A percentile compares a stretch with the other conserved stretches of the same genome.
Conservation (phyloP, 257 asterid species). For the Petrea volubilis region DNA sequence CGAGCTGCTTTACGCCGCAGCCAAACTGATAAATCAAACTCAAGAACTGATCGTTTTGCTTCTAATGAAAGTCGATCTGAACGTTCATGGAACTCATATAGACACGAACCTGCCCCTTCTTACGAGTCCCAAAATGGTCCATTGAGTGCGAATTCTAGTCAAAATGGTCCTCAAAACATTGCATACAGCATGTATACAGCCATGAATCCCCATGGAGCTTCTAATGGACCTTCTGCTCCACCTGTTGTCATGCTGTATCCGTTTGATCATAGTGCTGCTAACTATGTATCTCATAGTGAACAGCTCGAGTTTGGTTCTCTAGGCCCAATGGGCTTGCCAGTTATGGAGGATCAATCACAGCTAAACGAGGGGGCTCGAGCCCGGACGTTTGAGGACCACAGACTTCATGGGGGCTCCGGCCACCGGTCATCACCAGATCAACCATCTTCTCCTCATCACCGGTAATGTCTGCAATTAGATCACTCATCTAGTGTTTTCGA, state of each 20-base stretch:
- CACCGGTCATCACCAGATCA: conserved; percentile 76
- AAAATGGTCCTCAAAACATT: conserved; percentile 52
- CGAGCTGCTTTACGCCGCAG: conserved; percentile 67
- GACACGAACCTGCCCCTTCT: conserved; percentile 49
- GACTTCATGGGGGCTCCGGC: conserved; percentile 53
- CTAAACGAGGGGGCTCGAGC: conserved; percentile 54
- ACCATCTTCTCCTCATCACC: conserved; percentile 81
- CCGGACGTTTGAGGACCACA: conserved; percentile 55
- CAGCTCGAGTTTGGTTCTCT: conserved; percentile 90
- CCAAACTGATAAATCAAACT: conserved; percentile 66
- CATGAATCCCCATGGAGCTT: conserved; percentile 48
- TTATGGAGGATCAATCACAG: conserved; percentile 61
- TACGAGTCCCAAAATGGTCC: conserved; percentile 74
- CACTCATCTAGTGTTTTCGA: background rate
- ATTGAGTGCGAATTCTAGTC: conserved; percentile 49
- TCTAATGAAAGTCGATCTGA: conserved; percentile 61
- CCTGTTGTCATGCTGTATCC: conserved; percentile 83
- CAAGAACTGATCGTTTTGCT: conserved; percentile 60
- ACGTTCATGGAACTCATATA: conserved; percentile 61
- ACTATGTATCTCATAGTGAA: conserved; percentile 62
- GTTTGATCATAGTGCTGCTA: conserved; percentile 54
- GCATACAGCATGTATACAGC: conserved; percentile 66
- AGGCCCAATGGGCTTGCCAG: conserved; percentile 66
- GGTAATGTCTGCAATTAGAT: conserved; percentile 44
- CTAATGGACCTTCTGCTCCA: conserved; percentile 62